Conservation (phyloP, 257 asterid genomes). For the Primulina eburnea region DNA sequence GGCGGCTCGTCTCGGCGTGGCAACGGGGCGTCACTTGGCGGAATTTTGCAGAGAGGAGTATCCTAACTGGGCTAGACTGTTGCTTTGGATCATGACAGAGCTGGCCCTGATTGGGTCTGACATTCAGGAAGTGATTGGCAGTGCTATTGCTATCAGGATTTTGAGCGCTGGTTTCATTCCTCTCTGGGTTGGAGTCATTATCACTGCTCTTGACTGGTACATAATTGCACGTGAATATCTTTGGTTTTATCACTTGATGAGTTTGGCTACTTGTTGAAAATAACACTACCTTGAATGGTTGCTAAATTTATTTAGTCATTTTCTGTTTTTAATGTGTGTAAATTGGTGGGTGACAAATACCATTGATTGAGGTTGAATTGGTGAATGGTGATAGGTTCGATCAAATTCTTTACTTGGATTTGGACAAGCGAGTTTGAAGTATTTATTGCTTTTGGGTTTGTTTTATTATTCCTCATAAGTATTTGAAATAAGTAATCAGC, state of each 20-base stretch:
- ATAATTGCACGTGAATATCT: too few relatives aligned
- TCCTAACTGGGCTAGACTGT: slow-evolving; percentile 66
- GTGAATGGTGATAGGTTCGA: not conserved
- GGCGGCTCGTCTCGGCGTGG: slow-evolving; percentile 73
- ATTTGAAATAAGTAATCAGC: slow-evolving; percentile 4
- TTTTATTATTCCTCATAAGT: slow-evolving; percentile 7
- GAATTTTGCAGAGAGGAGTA: slow-evolving; percentile 79
- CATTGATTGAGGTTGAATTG: not conserved
- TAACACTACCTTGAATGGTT: not conserved
- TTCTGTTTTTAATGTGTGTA: not conserved
- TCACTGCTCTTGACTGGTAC: slow-evolving; percentile 79
- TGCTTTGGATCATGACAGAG: slow-evolving; percentile 81
- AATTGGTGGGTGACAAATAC: too few relatives aligned
- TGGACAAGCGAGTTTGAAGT: not conserved
- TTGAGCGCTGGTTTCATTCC: slow-evolving; percentile 56
- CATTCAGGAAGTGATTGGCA: slow-evolving; percentile 84
- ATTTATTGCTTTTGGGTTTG: slow-evolving; percentile 1
- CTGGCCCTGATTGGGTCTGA: slow-evolving; percentile 73
- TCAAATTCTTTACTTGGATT: not conserved
- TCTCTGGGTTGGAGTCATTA: slow-evolving; percentile 73
- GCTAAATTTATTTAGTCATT: not conserved
- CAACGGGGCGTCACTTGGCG: slow-evolving; percentile 72
- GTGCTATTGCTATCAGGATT: slow-evolving; percentile 77
- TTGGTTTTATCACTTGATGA: too few relatives aligned
- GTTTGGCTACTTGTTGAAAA: not conserved